Percentiles rank a stretch among this genome's conserved stretches.
Evolutionary conservation across 805 yeast species (phyloP).

Genomic region (Zygosaccharomyces kombuchaensis): DNA sequence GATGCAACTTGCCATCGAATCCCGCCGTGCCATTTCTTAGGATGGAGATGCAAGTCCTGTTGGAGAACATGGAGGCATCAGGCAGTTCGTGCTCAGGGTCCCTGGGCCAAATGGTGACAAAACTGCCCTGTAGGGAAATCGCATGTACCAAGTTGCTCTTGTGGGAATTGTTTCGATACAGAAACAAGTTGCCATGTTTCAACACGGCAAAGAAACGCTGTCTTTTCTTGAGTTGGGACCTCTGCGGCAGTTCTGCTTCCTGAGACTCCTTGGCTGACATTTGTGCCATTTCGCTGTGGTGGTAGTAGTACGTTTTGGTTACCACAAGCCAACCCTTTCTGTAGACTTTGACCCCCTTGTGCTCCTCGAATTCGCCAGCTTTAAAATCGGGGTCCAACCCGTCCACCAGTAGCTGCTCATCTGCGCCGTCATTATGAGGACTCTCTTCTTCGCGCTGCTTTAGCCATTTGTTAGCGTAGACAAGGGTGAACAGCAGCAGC

Average conservation of each 20-base stretch:
- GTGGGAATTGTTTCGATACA: slow-evolving; percentile 62
- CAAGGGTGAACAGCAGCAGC: slow-evolving; percentile 37
- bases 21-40: slow-evolving; percentile 41
- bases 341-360: slow-evolving; percentile 56
- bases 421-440: slow-evolving; percentile 11
- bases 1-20: slow-evolving; percentile 8
- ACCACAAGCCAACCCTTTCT: slow-evolving; percentile 79
- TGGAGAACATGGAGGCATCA: slow-evolving; percentile 79
- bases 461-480: slow-evolving; percentile 33
- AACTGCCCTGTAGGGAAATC: slow-evolving; percentile 64
- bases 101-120: slow-evolving; percentile 85
- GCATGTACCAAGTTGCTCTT: slow-evolving; percentile 61
- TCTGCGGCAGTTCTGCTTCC: slow-evolving; percentile 19
- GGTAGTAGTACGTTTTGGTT: slow-evolving; percentile 67
- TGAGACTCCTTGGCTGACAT: slow-evolving; percentile 22
- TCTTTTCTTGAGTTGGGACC: slow-evolving; percentile 38
- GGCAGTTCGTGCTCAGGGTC: slow-evolving; percentile 37
- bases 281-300: slow-evolving; percentile 37
- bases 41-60: slow-evolving; percentile 73
- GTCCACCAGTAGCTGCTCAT: slow-evolving; percentile 8
- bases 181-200: slow-evolving; percentile 81
- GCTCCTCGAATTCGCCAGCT: slow-evolving; percentile 64
- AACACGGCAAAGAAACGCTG: slow-evolving; percentile 66
- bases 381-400: slow-evolving; percentile 39
- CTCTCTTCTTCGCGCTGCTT: slow-evolving; percentile 22